These are phyloP conservation scores for Globisporangium perplexum DNA, from an alignment of 352 stramenopile species.

Conservation along the genomic window DNA sequence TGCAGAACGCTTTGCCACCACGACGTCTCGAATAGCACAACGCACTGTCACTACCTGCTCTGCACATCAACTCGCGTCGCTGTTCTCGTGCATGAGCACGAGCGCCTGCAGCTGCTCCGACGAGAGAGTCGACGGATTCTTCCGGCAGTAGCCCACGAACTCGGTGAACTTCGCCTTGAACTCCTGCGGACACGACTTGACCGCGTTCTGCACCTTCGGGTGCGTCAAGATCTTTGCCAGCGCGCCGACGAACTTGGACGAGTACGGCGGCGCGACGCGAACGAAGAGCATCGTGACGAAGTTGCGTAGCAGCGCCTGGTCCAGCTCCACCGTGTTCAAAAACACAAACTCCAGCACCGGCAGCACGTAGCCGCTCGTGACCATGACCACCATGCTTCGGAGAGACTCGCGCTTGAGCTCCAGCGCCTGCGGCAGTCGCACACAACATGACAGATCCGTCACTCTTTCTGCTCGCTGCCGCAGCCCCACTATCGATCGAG, in stretches of 20 bases:
- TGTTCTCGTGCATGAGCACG: slow-evolving; percentile 36
- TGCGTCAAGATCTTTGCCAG: slow-evolving; percentile 75
- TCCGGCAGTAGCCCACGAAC: slow-evolving; percentile 68
- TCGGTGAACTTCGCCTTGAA: slow-evolving; percentile 67
- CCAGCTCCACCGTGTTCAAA: slow-evolving; percentile 70
- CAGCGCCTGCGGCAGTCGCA: slow-evolving; percentile 28
- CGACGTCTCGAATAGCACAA: not conserved
- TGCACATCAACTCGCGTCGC: slow-evolving; percentile 2
- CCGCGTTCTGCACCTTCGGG: slow-evolving; percentile 78
- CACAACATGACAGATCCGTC: not conserved
- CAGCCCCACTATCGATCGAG: too few relatives aligned
- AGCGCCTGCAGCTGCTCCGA: slow-evolving; percentile 65
- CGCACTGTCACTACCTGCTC: not conserved
- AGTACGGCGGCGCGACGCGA: slow-evolving; percentile 72
- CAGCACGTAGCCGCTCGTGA: slow-evolving; percentile 81
- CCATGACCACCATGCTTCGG: slow-evolving; percentile 85
- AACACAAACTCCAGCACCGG: slow-evolving; percentile 82
- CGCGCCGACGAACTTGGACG: slow-evolving; percentile 62
- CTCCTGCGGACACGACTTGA: slow-evolving; percentile 73
- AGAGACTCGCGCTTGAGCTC: slow-evolving; percentile 82
- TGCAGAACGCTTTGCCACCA: too few relatives aligned
- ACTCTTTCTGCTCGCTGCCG: not conserved
- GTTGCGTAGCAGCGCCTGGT: slow-evolving; percentile 80
- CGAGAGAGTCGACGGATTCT: slow-evolving; percentile 48
- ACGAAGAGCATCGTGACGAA: slow-evolving; percentile 79